Evolutionary conservation across 306 rosid species (phyloP).

Genomic region (Crotalaria pallida): DNA sequence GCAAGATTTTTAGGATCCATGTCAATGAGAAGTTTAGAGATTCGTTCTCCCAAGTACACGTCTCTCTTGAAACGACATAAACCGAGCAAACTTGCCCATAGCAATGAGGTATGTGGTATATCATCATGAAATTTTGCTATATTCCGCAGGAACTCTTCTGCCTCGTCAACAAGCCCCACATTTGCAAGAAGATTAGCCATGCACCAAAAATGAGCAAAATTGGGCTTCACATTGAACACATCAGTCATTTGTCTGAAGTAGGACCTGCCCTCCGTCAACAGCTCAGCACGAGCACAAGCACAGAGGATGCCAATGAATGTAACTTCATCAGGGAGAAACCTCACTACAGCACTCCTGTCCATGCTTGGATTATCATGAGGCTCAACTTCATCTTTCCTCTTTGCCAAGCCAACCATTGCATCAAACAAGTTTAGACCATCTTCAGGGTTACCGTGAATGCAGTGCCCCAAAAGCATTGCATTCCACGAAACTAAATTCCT

Average conservation of each 20-base stretch:
- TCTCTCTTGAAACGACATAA: constrained; percentile 54
- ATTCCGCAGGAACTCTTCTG: constrained; percentile 44
- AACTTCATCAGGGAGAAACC: constrained; percentile 52
- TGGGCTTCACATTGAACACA: constrained; percentile 43
- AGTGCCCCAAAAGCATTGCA: constrained; percentile 68
- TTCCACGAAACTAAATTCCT: constrained; percentile 65
- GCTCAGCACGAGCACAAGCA: constrained; percentile 66
- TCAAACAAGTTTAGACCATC: constrained; percentile 54
- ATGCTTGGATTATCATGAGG: not conserved
- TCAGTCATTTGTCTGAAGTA: constrained; percentile 54
- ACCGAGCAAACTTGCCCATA: constrained; percentile 55
- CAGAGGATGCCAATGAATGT: constrained; percentile 65
- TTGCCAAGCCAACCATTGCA: constrained; percentile 35
- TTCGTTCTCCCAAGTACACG: constrained; percentile 44
- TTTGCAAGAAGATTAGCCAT: constrained; percentile 56
- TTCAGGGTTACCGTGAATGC: constrained; percentile 57
- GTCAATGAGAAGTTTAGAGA: constrained; percentile 50
- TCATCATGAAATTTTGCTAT: constrained; percentile 34
- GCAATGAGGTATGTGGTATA: constrained; percentile 32
- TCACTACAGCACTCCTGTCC: constrained; percentile 13
- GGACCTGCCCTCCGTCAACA: constrained; percentile 42
- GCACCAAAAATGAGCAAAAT: constrained; percentile 79
- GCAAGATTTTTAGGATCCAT: constrained; percentile 50
- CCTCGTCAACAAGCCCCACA: constrained; percentile 41
- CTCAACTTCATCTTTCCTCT: constrained; percentile 18